These are phyloP conservation scores for Taphrina communis DNA, from an alignment of 1,139 yeast genomes.

Conservation along the genomic window DNA sequence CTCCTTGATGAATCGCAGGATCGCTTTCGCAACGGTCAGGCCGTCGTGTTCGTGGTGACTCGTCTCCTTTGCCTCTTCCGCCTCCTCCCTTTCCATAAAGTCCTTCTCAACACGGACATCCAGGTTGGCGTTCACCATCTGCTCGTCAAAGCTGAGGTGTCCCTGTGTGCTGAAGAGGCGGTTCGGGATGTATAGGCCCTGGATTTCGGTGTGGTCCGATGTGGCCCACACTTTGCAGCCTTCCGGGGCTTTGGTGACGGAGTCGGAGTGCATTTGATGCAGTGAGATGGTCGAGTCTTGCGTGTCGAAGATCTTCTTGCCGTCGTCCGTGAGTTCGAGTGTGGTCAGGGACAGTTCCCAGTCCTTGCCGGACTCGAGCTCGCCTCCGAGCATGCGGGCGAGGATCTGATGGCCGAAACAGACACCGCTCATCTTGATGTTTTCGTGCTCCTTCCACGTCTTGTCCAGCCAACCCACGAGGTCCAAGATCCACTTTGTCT, in stretches of 20 bases:
- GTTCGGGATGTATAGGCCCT: slow-evolving; percentile 63
- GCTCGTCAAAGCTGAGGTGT: slow-evolving; percentile 77
- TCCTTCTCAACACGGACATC: slow-evolving; percentile 41
- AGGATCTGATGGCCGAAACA: slow-evolving; percentile 90
- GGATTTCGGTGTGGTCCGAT: slow-evolving; percentile 63
- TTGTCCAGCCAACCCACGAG: slow-evolving; percentile 52
- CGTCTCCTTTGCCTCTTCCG: slow-evolving; percentile 28
- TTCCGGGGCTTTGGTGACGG: slow-evolving; percentile 60
- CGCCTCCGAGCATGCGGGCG: slow-evolving; percentile 67
- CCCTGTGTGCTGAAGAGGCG: slow-evolving; percentile 77
- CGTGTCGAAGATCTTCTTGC: slow-evolving; percentile 50
- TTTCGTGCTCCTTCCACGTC: slow-evolving; percentile 31
- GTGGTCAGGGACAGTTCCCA: slow-evolving; percentile 75
- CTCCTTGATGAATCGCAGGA: slow-evolving; percentile 31
- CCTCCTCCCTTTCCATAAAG: slow-evolving; percentile 26
- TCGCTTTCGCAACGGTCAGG: slow-evolving; percentile 28
- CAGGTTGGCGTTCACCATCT: slow-evolving; percentile 50
- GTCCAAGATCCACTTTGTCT: slow-evolving; percentile 59
- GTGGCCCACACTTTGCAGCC: slow-evolving; percentile 59
- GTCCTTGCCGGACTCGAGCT: slow-evolving; percentile 66
- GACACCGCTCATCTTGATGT: slow-evolving; percentile 53
- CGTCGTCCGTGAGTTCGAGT: slow-evolving; percentile 55
- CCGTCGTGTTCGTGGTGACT: slow-evolving; percentile 40
- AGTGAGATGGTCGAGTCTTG: slow-evolving; percentile 52
- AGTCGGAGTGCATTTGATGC: slow-evolving; percentile 74